Percentiles rank a stretch among this genome's conserved stretches.
Conservation (phyloP, 176 grass and related monocot genomes). For the Bonia amplexicaulis region DNA sequence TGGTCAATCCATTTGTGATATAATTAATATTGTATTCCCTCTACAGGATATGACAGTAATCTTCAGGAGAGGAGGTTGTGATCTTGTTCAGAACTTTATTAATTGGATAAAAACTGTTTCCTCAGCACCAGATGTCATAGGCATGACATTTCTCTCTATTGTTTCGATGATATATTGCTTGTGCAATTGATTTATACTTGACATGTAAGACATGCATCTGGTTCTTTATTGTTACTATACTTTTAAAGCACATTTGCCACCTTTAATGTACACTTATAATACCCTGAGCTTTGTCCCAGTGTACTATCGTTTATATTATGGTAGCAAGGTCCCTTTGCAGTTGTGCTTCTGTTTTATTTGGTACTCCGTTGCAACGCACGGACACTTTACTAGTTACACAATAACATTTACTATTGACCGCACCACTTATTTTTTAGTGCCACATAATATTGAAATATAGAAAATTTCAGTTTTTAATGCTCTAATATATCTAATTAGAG, state of each 20-base stretch:
- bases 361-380: no score
- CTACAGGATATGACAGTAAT: slow-evolving; percentile 97
- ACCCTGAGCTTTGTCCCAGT: not conserved
- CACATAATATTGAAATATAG: not conserved
- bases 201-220: slow-evolving; percentile 59
- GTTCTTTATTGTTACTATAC: slow-evolving; percentile 11
- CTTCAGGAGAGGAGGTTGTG: slow-evolving; percentile 94
- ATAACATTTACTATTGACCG: not conserved
- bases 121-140: slow-evolving; percentile 92
- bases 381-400: not conserved
- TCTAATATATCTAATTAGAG: not conserved
- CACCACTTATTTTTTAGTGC: not conserved
- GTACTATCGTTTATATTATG: not conserved
- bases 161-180: slow-evolving; percentile 67
- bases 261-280: not conserved
- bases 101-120: slow-evolving; percentile 73
- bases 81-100: slow-evolving; percentile 85
- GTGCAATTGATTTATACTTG: slow-evolving; percentile 86
- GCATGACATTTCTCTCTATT: slow-evolving; percentile 86
- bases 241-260: not conserved
- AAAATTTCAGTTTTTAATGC: not conserved
- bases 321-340: not conserved
- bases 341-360: not conserved
- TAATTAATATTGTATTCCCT: slow-evolving; percentile 4
- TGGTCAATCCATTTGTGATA: not conserved